phyloP scores from a whole-genome alignment of 495 filamentous ascomycete species.

The Aspergillus hancockii region DNA sequence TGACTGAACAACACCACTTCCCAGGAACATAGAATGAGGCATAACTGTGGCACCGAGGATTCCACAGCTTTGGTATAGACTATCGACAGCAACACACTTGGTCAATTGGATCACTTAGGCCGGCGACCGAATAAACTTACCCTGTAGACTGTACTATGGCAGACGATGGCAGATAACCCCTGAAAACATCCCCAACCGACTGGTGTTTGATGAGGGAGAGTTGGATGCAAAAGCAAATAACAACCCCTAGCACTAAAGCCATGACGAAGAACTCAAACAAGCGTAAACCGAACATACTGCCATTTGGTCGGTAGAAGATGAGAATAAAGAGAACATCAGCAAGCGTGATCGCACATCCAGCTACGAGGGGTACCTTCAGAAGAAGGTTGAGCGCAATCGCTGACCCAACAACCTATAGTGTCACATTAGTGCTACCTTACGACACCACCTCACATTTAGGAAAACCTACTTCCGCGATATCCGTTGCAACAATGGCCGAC shows the following conservation, averaged over 20 bases:
- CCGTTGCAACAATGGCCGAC: slow-evolving; percentile 81
- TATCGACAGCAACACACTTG: slow-evolving; percentile 33
- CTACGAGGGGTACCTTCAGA: slow-evolving; percentile 76
- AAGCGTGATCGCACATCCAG: slow-evolving; percentile 84
- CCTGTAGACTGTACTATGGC: slow-evolving; percentile 69
- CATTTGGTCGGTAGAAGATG: slow-evolving; percentile 78
- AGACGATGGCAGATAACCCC: slow-evolving; percentile 78
- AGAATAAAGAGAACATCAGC: slow-evolving; percentile 83
- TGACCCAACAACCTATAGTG: slow-evolving; percentile 75
- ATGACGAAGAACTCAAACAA: slow-evolving; percentile 82
- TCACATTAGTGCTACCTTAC: neutral
- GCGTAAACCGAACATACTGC: slow-evolving; percentile 70
- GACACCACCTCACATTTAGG: neutral
- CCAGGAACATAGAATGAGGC: slow-evolving; percentile 88
- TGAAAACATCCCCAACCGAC: slow-evolving; percentile 73
- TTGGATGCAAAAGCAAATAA: slow-evolving; percentile 89
- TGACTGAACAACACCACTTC: slow-evolving; percentile 84
- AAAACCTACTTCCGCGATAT: slow-evolving; percentile 74
- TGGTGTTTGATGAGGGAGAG: slow-evolving; percentile 74
- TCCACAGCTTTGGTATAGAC: slow-evolving; percentile 86
- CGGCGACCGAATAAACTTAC: slow-evolving; percentile 33
- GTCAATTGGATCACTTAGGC: neutral
- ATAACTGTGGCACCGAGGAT: slow-evolving; percentile 94
- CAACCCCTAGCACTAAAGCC: slow-evolving; percentile 76
- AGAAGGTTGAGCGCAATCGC: slow-evolving; percentile 90